These are phyloP conservation scores for Ceratocystis destructans DNA, from an alignment of 2,329 filamentous ascomycete species.

Conservation along the genomic window DNA sequence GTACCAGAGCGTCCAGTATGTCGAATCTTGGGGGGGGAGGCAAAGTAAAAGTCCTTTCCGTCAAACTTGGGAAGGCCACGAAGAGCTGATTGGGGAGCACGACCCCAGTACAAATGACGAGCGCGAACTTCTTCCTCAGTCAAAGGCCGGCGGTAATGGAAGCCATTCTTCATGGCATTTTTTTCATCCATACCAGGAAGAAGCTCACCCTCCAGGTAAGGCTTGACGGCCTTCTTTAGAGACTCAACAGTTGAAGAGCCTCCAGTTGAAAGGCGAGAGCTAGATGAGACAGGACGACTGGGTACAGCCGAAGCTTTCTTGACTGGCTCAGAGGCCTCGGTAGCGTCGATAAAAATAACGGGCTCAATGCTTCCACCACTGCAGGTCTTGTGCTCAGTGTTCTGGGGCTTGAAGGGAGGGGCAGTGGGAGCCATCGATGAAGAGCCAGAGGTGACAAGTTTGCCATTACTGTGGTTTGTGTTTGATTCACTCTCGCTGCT, in stretches of 20 bases:
- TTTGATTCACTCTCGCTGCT: slow-evolving; percentile 12
- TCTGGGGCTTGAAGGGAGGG: slow-evolving; percentile 15
- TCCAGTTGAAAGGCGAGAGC: not conserved
- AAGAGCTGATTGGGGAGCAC: slow-evolving; percentile 36
- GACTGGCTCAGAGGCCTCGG: slow-evolving; percentile 11
- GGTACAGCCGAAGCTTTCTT: not conserved
- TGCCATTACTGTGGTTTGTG: not conserved
- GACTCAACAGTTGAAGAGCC: slow-evolving; percentile 10
- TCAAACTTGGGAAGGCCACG: slow-evolving; percentile 49
- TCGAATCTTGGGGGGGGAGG: slow-evolving; percentile 36
- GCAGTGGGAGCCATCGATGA: slow-evolving; percentile 14
- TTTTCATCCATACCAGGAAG: slow-evolving; percentile 33
- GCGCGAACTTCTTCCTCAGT: slow-evolving; percentile 46
- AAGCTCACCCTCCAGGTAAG: slow-evolving; percentile 43
- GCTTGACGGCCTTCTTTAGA: slow-evolving; percentile 23
- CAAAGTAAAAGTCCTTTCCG: slow-evolving; percentile 49
- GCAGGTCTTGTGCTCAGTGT: not conserved
- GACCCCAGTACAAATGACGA: slow-evolving; percentile 47
- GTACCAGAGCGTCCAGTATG: slow-evolving; percentile 12
- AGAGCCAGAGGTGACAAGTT: not conserved
- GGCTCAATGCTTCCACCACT: not conserved
- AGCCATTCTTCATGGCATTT: slow-evolving; percentile 33
- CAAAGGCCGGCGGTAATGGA: slow-evolving; percentile 42
- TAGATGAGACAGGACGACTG: not conserved
- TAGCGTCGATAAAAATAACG: slow-evolving; percentile 7